These are phyloP conservation scores for Aspergillus sp. DNA, from an alignment of 2,329 filamentous ascomycete species.

Conservation along the genomic window DNA sequence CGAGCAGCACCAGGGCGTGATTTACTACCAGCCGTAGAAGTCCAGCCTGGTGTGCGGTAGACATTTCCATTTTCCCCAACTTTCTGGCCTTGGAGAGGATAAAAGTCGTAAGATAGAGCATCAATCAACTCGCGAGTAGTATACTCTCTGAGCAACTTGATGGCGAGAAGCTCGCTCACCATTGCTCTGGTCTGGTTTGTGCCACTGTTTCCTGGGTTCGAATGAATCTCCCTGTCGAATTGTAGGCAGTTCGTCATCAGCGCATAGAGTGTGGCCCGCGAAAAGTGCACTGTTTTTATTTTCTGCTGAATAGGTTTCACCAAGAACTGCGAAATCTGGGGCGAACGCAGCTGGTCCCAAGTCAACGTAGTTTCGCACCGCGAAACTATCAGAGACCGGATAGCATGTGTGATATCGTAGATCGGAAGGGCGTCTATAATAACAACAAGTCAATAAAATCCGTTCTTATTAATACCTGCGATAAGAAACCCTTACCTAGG, in stretches of 20 bases:
- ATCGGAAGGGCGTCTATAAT: constrained; percentile 75
- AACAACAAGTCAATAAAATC: neutral
- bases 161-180: constrained; percentile 85
- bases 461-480: neutral
- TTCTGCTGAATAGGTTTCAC: constrained; percentile 94
- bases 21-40: constrained; percentile 41
- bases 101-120: constrained; percentile 91
- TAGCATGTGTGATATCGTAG: constrained; percentile 86
- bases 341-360: constrained; percentile 94
- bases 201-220: constrained; percentile 79
- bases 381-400: constrained; percentile 78
- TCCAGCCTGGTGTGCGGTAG: constrained; percentile 37
- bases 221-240: constrained; percentile 82
- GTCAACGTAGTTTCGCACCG: constrained; percentile 88
- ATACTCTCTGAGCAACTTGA: constrained; percentile 88
- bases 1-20: constrained; percentile 63
- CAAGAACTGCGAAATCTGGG: constrained; percentile 92
- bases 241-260: constrained; percentile 92
- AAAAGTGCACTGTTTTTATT: constrained; percentile 80
- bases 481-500: constrained; percentile 57
- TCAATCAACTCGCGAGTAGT: constrained; percentile 87
- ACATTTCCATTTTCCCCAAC: constrained; percentile 41
- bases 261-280: constrained; percentile 81
- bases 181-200: constrained; percentile 80
- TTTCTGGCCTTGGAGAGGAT: constrained; percentile 79